A percentile compares a stretch with the other conserved stretches of the same genome.
These are phyloP conservation scores for Wallacemonas rigidus DNA, from an alignment of 208 protist genomes.

Conservation along the genomic window DNA sequence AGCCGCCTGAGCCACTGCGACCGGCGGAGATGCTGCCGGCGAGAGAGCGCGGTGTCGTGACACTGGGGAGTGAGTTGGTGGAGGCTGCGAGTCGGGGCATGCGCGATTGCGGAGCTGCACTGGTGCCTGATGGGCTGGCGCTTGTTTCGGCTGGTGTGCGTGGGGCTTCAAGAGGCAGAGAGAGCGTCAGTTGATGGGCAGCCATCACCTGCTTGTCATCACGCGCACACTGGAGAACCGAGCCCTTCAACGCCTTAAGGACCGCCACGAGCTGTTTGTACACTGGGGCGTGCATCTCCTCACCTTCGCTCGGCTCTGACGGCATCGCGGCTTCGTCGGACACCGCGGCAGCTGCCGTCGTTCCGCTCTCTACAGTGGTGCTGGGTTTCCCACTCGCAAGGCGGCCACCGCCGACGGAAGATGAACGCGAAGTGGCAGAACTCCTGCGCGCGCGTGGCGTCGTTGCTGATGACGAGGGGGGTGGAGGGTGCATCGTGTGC, in stretches of 20 bases:
- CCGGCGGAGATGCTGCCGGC: slow-evolving; percentile 17
- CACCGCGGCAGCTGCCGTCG: not conserved
- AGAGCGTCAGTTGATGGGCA: slow-evolving; percentile 41
- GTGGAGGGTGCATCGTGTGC: not conserved
- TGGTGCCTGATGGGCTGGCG: slow-evolving; percentile 3
- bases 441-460: not conserved
- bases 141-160: slow-evolving; percentile 1
- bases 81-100: slow-evolving; percentile 1
- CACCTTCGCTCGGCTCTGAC: not conserved
- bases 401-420: not conserved
- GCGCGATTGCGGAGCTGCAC: not conserved
- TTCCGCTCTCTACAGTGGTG: not conserved
- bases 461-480: not conserved
- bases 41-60: slow-evolving; percentile 20
- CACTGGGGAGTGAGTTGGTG: not conserved
- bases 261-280: slow-evolving; percentile 39
- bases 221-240: slow-evolving; percentile 41
- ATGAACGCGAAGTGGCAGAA: slow-evolving; percentile 1
- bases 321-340: no score
- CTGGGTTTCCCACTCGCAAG: not conserved
- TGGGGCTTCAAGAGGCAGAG: slow-evolving; percentile 25
- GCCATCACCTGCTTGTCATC: slow-evolving; percentile 44
- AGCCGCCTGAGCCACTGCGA: not conserved
- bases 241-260: slow-evolving; percentile 59
- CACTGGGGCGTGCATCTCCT: slow-evolving; percentile 18